Conservation (phyloP, 208 protist genomes). For the Paratrypanosoma confusum region DNA sequence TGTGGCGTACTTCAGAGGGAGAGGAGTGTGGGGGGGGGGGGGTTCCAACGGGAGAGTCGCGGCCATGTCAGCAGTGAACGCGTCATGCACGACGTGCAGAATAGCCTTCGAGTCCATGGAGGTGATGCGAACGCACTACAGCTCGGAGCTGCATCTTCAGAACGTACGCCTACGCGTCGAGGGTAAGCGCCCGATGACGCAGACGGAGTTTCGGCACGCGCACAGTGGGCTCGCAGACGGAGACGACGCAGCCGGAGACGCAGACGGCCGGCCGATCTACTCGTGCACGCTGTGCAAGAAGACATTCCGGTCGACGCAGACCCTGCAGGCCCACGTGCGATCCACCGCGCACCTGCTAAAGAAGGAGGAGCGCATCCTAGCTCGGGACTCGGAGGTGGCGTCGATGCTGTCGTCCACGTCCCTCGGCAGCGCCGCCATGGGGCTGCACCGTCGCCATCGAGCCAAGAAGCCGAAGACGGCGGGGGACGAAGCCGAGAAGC, state of each 20-base stretch:
- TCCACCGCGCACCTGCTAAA: slow-evolving; percentile 84
- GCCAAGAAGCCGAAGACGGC: slow-evolving; percentile 33
- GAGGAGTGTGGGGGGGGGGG: too few species aligned
- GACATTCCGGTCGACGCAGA: slow-evolving; percentile 80
- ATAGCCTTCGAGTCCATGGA: slow-evolving; percentile 38
- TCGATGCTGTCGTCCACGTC: slow-evolving; percentile 76
- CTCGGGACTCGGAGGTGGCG: slow-evolving; percentile 66
- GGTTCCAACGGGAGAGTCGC: too few species aligned
- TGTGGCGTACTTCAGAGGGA: too few species aligned
- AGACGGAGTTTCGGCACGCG: slow-evolving; percentile 32
- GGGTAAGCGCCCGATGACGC: slow-evolving; percentile 50
- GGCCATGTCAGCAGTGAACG: too few species aligned
- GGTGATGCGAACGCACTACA: slow-evolving; percentile 57
- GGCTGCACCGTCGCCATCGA: slow-evolving; percentile 78
- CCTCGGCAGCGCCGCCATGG: slow-evolving; percentile 78
- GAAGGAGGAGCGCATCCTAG: slow-evolving; percentile 85
- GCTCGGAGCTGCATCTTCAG: slow-evolving; percentile 59
- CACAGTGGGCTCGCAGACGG: slow-evolving; percentile 12
- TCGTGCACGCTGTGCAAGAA: slow-evolving; percentile 88
- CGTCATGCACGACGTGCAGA: slow-evolving; percentile 77
- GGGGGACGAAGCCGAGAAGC: not conserved
- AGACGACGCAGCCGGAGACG: slow-evolving; percentile 18
- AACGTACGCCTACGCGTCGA: slow-evolving; percentile 83
- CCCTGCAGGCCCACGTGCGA: slow-evolving; percentile 81
- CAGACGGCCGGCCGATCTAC: slow-evolving; percentile 37